These are phyloP conservation scores for Gynostemma pentaphyllum DNA, from an alignment of 306 rosid species.

Conservation along the genomic window DNA sequence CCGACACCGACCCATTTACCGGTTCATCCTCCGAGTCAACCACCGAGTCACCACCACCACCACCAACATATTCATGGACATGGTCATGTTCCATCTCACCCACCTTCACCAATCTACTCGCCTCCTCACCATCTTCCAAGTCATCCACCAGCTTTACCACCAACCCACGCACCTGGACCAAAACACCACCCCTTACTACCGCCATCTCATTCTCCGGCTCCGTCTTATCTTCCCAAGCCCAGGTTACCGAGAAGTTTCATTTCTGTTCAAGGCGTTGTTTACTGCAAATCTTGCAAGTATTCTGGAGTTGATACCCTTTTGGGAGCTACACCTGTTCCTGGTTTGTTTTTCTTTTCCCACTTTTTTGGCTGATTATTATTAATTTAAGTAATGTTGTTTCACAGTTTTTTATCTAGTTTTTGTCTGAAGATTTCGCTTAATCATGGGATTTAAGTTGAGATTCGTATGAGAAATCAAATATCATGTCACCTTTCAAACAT, in stretches of 20 bases:
- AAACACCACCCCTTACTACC: conserved; percentile 13
- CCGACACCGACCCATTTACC: conserved; percentile 10
- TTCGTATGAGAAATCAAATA: no score
- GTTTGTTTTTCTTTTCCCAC: conserved; percentile 18
- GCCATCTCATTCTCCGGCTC: conserved; percentile 11
- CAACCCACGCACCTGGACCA: conserved; percentile 11
- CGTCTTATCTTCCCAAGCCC: conserved; percentile 7
- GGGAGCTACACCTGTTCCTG: conserved; percentile 45
- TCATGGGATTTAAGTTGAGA: no score
- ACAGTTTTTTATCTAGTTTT: no score
- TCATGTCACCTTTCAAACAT: no score
- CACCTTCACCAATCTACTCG: conserved; percentile 1
- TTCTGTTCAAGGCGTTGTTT: conserved; percentile 88
- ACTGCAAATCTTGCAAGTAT: conserved; percentile 63
- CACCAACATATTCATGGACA: conserved; percentile 9
- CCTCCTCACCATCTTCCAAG: neutral
- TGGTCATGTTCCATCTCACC: neutral
- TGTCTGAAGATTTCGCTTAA: no score
- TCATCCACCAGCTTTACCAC: conserved; percentile 5
- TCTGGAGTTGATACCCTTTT: conserved; percentile 42
- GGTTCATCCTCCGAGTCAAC: conserved; percentile 9
- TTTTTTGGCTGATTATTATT: no score
- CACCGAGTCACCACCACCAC: conserved; percentile 15
- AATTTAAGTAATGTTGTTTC: no score
- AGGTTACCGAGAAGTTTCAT: conserved; percentile 40